These are phyloP conservation scores for Tolypocladium amazonense DNA, from an alignment of 2,329 filamentous ascomycete species.

Conservation along the genomic window DNA sequence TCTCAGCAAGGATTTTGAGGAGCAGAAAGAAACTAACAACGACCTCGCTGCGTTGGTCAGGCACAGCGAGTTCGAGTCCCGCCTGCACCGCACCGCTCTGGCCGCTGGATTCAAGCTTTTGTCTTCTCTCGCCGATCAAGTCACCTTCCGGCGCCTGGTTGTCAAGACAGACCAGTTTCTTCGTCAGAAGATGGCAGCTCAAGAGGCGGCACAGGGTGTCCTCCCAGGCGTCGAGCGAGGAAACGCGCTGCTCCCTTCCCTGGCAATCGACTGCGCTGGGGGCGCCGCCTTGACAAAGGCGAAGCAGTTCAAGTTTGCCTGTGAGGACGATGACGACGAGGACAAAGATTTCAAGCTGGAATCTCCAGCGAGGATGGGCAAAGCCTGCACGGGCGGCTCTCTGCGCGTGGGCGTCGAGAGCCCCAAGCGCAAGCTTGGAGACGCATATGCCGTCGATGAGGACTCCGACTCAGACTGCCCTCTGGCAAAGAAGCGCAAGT, in stretches of 20 bases:
- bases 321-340: not conserved
- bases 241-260: not conserved
- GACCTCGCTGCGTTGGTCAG: not conserved
- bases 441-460: not conserved
- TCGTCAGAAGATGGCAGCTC: not conserved
- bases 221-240: not conserved
- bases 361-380: too few species aligned
- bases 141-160: not conserved
- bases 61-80: not conserved
- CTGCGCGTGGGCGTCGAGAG: not conserved
- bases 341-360: not conserved
- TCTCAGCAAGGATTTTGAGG: not conserved
- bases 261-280: not conserved
- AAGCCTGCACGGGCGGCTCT: not conserved
- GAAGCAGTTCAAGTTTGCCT: not conserved
- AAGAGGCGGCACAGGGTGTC: not conserved
- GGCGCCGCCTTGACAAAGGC: not conserved
- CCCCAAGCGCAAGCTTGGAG: not conserved
- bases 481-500: not conserved
- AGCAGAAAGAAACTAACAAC: not conserved
- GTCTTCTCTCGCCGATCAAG: not conserved
- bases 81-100: slow-evolving; percentile 3
- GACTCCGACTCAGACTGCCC: not conserved
- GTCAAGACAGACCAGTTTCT: not conserved
- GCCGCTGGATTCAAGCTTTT: slow-evolving; percentile 4